phyloP scores from a whole-genome alignment of 2,329 filamentous ascomycete species.

The Microascus cirrosus region DNA sequence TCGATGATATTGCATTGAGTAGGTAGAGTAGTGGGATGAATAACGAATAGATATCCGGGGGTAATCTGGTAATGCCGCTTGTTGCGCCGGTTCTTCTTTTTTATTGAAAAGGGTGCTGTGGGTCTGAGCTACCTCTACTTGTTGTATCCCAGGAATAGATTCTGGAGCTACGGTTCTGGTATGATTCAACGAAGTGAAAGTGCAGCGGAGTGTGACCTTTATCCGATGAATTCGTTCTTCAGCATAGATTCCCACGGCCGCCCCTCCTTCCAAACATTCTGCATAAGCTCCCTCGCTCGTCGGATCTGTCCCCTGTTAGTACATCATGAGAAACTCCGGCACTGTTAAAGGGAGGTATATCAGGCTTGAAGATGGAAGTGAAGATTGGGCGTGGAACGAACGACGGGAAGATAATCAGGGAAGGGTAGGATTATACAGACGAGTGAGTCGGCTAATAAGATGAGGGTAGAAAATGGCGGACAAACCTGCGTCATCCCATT shows the following conservation, averaged over 20 bases:
- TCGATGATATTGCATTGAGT: slow-evolving; percentile 55
- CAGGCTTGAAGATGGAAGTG: background rate
- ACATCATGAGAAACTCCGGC: background rate
- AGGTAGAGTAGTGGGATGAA: slow-evolving; percentile 27
- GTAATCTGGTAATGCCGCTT: background rate
- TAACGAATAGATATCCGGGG: slow-evolving; percentile 2
- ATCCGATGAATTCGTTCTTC: slow-evolving; percentile 58
- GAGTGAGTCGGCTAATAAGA: background rate
- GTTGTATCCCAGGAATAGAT: background rate
- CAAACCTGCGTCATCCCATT: slow-evolving; percentile 67
- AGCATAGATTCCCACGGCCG: slow-evolving; percentile 59
- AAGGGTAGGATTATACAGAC: background rate
- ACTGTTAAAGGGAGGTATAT: background rate
- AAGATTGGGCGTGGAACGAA: background rate
- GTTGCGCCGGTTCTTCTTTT: background rate
- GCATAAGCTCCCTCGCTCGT: slow-evolving; percentile 53
- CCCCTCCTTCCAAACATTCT: slow-evolving; percentile 57
- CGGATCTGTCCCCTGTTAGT: slow-evolving; percentile 29
- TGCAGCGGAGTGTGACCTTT: slow-evolving; percentile 11
- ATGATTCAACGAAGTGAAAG: background rate
- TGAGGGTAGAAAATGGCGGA: slow-evolving; percentile 3
- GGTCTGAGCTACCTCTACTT: background rate
- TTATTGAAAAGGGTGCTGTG: background rate
- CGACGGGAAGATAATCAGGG: slow-evolving; percentile 3
- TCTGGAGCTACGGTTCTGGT: background rate